phyloP scores from a whole-genome alignment of 1,139 yeast species.

The Yamadazyma buinensis region DNA sequence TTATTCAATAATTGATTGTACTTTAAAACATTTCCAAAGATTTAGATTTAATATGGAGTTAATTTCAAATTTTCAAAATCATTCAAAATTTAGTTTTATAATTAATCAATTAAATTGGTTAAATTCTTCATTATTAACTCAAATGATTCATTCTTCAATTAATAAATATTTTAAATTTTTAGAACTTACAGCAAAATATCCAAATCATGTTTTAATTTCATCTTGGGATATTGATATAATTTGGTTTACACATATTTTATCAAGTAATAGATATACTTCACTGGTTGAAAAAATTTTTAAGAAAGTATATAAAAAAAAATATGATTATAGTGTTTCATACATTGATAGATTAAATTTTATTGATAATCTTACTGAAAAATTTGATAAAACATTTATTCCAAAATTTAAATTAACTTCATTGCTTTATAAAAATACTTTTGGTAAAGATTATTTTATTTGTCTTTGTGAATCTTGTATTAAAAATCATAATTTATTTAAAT shows the following conservation, averaged over 20 bases:
- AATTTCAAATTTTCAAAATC: constrained; percentile 10
- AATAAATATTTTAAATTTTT: constrained; percentile 26
- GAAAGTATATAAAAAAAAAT: no score
- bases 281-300: not conserved
- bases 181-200: constrained; percentile 16
- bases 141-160: constrained; percentile 8
- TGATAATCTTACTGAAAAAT: no score
- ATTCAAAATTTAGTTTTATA: constrained; percentile 26
- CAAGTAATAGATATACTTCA: constrained; percentile 18
- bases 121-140: constrained; percentile 11
- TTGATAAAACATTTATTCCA: no score
- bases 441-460: constrained; percentile 14
- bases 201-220: constrained; percentile 23
- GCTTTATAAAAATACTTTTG: constrained; percentile 5
- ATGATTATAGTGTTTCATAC: no score
- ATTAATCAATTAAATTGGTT: constrained; percentile 30
- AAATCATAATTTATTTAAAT: no score
- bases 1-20: not conserved
- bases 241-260: constrained; percentile 40
- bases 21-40: not conserved
- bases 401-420: constrained; percentile 2
- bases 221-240: constrained; percentile 37
- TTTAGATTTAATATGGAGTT: not conserved
- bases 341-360: no score
- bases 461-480: constrained; percentile 14